Base-by-base conservation (phyloP, 768 basidiomycete genomes). In the Russula lepida region DNA sequence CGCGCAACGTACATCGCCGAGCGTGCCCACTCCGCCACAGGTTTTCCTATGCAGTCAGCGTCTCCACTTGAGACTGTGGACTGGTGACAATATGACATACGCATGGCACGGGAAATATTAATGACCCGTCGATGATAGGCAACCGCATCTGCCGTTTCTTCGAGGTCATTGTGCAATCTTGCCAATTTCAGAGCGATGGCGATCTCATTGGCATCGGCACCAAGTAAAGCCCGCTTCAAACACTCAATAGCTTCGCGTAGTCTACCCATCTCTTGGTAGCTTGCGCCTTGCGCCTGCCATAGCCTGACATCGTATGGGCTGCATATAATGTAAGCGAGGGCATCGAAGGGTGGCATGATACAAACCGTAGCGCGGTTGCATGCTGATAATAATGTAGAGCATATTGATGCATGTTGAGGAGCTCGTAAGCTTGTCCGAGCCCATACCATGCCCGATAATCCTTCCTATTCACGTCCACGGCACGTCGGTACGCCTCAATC, bases 401-500 rank as follows among this genome's bases (percentile, higher is more conserved):
- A 75, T 98, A 98, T 70, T 92, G 86, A 64, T 92, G 92, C 95
- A 98, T 98, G 69, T 89, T 94, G 56, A 98, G 75, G 25, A 99
- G 79, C 69, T 98, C 95, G 71, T 98, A 99, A 13, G 95, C 93
- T 71, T 99, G 97, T 3, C 95, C 97, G 55, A 99, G 84, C 37
- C 97, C 97, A 73, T 95, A 98, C 97, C 97, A 99, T 6, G 95
- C 95, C 60, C 95, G 76, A 69, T 97, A 98, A 74, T 99, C 97
- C 71, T 98, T 97, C 57, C 92, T 82, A 69, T 95, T 95, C 65
- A 97, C 87, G 69, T 98, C 95, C 62, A 98, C 85, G 55, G 97
- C 97, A 70, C 94, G 83, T 57, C 97, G 84, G 73, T 98, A 99
- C 11, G 94, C 91, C 74, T 98, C 97, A 58, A 98, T 97, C 17